Conservation (phyloP, 805 yeast genomes). For the Wickerhamomyces tratensis region DNA sequence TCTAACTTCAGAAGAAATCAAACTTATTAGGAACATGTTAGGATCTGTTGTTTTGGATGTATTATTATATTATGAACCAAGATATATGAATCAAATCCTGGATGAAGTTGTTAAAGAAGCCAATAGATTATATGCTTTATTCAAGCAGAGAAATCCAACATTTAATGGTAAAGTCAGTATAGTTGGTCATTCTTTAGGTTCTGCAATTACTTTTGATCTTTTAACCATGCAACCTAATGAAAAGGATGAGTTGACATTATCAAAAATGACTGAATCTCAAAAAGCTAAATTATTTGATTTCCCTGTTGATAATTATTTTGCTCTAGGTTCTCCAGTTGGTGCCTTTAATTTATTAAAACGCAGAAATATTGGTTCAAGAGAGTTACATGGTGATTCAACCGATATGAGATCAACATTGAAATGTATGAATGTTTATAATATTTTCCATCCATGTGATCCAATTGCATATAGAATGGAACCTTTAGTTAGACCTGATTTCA, state of each 20-base stretch:
- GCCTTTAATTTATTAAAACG: constrained; percentile 69
- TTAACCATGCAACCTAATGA: constrained; percentile 35
- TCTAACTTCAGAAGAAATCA: constrained; percentile 69
- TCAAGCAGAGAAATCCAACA: constrained; percentile 52
- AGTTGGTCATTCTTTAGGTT: constrained; percentile 88
- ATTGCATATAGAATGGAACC: constrained; percentile 90
- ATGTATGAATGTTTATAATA: constrained; percentile 62
- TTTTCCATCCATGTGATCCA: constrained; percentile 89
- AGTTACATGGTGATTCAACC: constrained; percentile 4
- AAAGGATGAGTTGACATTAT: constrained; percentile 15
- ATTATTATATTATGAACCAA: constrained; percentile 67
- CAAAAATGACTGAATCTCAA: constrained; percentile 10
- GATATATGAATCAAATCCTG: constrained; percentile 52
- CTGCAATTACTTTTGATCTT: constrained; percentile 75
- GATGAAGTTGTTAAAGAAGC: constrained; percentile 52
- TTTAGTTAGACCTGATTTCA: constrained; percentile 41
- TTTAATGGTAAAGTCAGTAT: constrained; percentile 78
- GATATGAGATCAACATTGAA: constrained; percentile 30
- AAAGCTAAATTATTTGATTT: constrained; percentile 43
- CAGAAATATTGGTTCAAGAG: constrained; percentile 42
- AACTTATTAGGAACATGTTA: constrained; percentile 63
- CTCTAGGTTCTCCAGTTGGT: constrained; percentile 88
- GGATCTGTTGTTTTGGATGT: constrained; percentile 87
- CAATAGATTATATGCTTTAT: constrained; percentile 51
- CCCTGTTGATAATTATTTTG: constrained; percentile 64